These are phyloP conservation scores for Aspergillus egyptiacus DNA, from an alignment of 495 filamentous ascomycete species.

Conservation along the genomic window DNA sequence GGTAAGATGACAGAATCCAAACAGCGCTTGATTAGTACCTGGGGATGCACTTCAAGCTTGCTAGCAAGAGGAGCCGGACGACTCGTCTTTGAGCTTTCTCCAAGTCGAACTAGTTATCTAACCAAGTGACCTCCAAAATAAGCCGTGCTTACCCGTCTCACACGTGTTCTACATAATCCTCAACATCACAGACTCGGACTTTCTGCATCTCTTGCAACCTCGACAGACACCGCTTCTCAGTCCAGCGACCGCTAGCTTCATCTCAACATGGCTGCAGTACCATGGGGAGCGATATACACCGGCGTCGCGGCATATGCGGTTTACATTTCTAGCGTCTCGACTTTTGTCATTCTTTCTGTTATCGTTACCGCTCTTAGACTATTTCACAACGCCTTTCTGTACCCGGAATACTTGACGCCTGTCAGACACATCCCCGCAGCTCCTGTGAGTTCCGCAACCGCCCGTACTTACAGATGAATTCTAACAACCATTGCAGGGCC, in stretches of 20 bases:
- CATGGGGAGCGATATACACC: conserved; percentile 20
- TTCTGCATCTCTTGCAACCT: too few species aligned
- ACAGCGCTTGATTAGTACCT: too few species aligned
- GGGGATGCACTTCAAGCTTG: too few species aligned
- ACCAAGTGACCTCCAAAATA: too few species aligned
- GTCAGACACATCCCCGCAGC: conserved; percentile 59
- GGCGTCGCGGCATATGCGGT: conserved; percentile 28
- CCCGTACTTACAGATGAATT: background rate
- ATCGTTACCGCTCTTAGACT: conserved; percentile 22
- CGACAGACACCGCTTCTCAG: too few species aligned
- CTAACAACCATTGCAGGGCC: conserved; percentile 20
- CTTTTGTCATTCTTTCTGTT: conserved; percentile 19
- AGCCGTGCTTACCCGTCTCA: too few species aligned
- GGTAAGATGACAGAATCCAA: too few species aligned
- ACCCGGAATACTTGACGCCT: conserved; percentile 69
- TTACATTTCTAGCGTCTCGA: conserved; percentile 24
- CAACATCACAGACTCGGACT: too few species aligned
- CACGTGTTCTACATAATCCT: too few species aligned
- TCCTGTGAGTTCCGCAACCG: conserved; percentile 30
- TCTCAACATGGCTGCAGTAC: conserved; percentile 12
- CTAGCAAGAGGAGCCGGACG: too few species aligned
- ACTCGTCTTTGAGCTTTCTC: too few species aligned
- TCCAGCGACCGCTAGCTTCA: background rate
- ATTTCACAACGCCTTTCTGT: conserved; percentile 54
- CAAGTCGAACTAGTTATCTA: too few species aligned